A percentile compares a stretch with the other conserved stretches of the same genome.
These are phyloP conservation scores for Cladorrhinum sp. DNA, from an alignment of 2,329 filamentous ascomycete species.

Conservation along the genomic window DNA sequence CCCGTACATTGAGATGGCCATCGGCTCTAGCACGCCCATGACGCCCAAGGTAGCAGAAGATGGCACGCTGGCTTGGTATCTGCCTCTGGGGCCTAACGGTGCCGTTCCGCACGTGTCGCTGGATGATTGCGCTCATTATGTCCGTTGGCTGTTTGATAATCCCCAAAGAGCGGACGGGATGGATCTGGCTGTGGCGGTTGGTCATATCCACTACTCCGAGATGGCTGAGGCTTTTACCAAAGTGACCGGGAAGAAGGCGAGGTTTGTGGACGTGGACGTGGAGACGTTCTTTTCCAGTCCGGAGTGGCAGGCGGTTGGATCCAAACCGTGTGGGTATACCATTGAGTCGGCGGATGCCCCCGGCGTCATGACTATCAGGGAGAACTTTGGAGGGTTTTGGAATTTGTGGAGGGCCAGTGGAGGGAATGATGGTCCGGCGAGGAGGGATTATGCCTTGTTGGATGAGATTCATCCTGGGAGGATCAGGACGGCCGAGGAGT, in stretches of 20 bases:
- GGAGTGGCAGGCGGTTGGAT: slow-evolving; percentile 17
- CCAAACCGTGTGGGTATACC: slow-evolving; percentile 37
- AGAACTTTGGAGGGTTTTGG: slow-evolving; percentile 54
- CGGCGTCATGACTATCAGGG: slow-evolving; percentile 37
- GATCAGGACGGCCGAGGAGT: slow-evolving; percentile 48
- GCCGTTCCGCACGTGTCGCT: slow-evolving; percentile 42
- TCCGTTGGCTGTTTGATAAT: slow-evolving; percentile 48
- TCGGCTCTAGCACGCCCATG: slow-evolving; percentile 40
- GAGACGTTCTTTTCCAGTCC: slow-evolving; percentile 34
- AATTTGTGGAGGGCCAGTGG: slow-evolving; percentile 43
- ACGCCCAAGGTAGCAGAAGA: slow-evolving; percentile 35
- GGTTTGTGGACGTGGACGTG: slow-evolving; percentile 37
- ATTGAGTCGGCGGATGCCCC: slow-evolving; percentile 29
- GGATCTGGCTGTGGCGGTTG: slow-evolving; percentile 44
- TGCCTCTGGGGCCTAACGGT: slow-evolving; percentile 38
- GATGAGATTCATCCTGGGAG: slow-evolving; percentile 50
- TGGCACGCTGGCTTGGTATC: slow-evolving; percentile 40
- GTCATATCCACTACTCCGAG: slow-evolving; percentile 38
- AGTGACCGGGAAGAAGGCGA: slow-evolving; percentile 41
- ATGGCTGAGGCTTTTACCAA: slow-evolving; percentile 41
- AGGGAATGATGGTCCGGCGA: slow-evolving; percentile 40
- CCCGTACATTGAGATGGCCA: slow-evolving; percentile 46
- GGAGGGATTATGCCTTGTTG: slow-evolving; percentile 46
- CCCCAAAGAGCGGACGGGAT: slow-evolving; percentile 41
- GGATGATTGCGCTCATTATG: slow-evolving; percentile 47